Conservation (phyloP, 257 asterid genomes). For the Solanum sejunctum region DNA sequence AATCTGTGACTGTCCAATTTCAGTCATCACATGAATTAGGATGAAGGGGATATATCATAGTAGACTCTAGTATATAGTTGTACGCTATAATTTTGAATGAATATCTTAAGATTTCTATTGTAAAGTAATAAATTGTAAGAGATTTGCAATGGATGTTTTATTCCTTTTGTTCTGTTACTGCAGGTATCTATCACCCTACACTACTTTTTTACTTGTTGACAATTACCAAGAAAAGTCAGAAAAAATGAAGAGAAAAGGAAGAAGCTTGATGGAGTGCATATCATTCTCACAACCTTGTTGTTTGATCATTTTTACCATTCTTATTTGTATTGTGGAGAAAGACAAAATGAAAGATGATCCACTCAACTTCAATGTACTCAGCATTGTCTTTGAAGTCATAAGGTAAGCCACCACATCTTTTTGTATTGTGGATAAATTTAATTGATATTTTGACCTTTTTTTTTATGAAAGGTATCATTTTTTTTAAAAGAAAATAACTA, state of each 20-base stretch:
- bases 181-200: slow-evolving; percentile 53
- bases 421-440: neutral
- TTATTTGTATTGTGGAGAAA: slow-evolving; percentile 37
- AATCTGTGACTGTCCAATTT: no score
- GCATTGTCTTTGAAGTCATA: slow-evolving; percentile 29
- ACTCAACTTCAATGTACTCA: slow-evolving; percentile 43
- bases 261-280: neutral
- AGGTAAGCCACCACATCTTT: slow-evolving; percentile 12
- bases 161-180: neutral
- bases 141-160: neutral
- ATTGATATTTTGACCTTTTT: neutral
- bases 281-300: slow-evolving; percentile 31
- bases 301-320: slow-evolving; percentile 23
- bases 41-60: no score
- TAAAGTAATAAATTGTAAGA: neutral
- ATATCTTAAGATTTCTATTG: neutral
- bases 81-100: no score
- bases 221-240: neutral
- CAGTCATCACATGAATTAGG: no score
- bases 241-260: neutral
- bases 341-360: slow-evolving; percentile 41
- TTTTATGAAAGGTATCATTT: no score
- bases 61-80: no score
- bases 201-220: slow-evolving; percentile 20
- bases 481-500: no score